Evolutionary conservation across 192 early-diverging fungal genomes (phyloP), one percentile per base, ranked within the genome.

Genomic region (Coemansia sp.): DNA sequence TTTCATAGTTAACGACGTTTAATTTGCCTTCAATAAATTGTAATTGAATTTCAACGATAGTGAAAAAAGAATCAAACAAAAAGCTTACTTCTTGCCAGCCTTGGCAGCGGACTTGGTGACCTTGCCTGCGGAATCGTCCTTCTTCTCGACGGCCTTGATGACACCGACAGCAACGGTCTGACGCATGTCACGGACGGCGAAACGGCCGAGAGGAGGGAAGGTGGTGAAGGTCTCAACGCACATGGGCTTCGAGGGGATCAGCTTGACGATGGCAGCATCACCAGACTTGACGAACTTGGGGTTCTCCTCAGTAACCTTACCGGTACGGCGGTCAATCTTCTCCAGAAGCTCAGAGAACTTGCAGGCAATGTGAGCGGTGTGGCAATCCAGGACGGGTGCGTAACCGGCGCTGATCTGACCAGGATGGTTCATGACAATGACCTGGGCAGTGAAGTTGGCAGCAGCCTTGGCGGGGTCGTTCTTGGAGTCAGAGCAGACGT

Each of bases 81-180:
- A 59, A 62, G 29, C 68, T 89, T 92, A 92, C 77, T 92, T 92
- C 89, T 93, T 93, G 70, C 78, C 71, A 72, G 86, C 89, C 85
- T 91, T 92, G 69, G 59, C 81, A 65, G 86, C 90, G 64, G 90
- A 85, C 85, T 92, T 91, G 86, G 90, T 90, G 78, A 80, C 80
- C 88, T 92, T 92, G 69, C 86, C 86, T 34, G 54, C 55, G 48
- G 82, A 31, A 78, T 91, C 90, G 38, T 92, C 92, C 69, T 86
- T 86, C 87, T 94, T 94, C 73, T 89, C 87, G 63, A 95, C 93
- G 66, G 77, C 48, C 91, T 97, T 97, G 85, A 97, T 93, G 85
- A 97, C 92, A 88, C 94, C 94, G 77, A 96, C 93, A 69, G 94
- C 94, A 67, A 96, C 93, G 81, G 95, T 96, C 82, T 94, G 94